phyloP scores from a whole-genome alignment of 805 yeast genomes.

The Nakazawaea sp. region DNA sequence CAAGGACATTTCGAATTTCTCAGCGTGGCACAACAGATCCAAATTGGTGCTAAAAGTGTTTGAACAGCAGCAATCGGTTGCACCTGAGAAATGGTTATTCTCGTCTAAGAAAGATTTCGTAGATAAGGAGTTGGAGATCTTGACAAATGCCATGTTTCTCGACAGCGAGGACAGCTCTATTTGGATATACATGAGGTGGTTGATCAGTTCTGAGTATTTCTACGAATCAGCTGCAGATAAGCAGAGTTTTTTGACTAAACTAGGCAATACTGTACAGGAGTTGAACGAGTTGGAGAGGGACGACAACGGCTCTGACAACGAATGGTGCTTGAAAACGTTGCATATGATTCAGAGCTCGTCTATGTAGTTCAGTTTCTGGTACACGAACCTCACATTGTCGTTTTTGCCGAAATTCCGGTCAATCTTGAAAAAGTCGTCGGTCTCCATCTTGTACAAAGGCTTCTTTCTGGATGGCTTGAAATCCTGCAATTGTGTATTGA shows the following conservation, averaged over 20 bases:
- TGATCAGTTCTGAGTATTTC: slow-evolving; percentile 40
- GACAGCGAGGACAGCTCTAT: slow-evolving; percentile 93
- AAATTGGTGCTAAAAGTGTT: slow-evolving; percentile 55
- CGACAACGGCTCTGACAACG: slow-evolving; percentile 54
- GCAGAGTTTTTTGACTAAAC: slow-evolving; percentile 34
- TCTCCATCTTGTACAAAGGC: slow-evolving; percentile 2
- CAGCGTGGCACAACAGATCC: slow-evolving; percentile 93
- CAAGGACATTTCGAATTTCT: slow-evolving; percentile 81
- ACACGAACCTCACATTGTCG: slow-evolving; percentile 10
- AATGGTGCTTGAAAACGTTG: slow-evolving; percentile 70
- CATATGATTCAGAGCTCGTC: slow-evolving; percentile 13
- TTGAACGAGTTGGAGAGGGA: slow-evolving; percentile 68
- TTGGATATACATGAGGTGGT: slow-evolving; percentile 88
- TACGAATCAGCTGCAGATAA: slow-evolving; percentile 8
- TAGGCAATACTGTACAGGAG: slow-evolving; percentile 46
- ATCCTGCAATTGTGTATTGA: slow-evolving; percentile 11
- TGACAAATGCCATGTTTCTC: slow-evolving; percentile 81
- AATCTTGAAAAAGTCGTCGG: slow-evolving; percentile 7
- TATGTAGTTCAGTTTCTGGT: slow-evolving; percentile 9
- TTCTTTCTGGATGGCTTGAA: slow-evolving; percentile 3
- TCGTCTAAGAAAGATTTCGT: slow-evolving; percentile 30
- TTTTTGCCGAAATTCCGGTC: slow-evolving; percentile 7
- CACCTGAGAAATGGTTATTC: slow-evolving; percentile 21
- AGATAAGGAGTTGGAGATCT: slow-evolving; percentile 52
- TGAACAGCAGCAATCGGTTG: slow-evolving; percentile 14